Evolutionary conservation across 306 rosid species (phyloP), one percentile per base, ranked within the genome.

Genomic region (Prunus campanulata): DNA sequence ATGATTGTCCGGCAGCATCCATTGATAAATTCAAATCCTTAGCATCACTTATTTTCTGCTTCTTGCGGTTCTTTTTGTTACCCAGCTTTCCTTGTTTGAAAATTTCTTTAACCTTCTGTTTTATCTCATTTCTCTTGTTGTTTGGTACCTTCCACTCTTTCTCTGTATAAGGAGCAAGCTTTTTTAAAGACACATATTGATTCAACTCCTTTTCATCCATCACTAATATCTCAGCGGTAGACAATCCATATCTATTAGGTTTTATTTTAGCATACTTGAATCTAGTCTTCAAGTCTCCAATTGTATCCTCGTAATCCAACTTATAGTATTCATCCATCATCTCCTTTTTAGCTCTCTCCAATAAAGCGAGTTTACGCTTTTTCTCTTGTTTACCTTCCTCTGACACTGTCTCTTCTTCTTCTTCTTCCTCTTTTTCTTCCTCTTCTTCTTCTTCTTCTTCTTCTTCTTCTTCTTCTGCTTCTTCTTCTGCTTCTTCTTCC

Each of bases 281-380:
- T 82, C 99, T 82, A 10, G 99, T 91, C 84, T 90, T 95, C 85
- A 95, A 71, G 78, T 95, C 99, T 54, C 92, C 97, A 74, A 95
- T 84, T 39, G 96, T 83, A 82, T 87, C 97, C 85, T 95, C 99
- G 8, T 89, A 92, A 80, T 95, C 97, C 78, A 95, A 76, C 55
- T 89, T 88, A 82, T 90, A 91, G 77, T 90, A 95, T 79, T 95
- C 99, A 60, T 95, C 97, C 96, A 95, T 83, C 97, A 90, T 86
- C 61, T 86, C 89, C 70, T 84, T 84, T 74, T 90, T 90, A 60
- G 97, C 97, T 87, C 85, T 95, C 86, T 87, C 90, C 88, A 92
- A 83, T 66, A 92, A 83, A 71, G 97, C 96, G 20, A 82, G 47
- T 73, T 93, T 95, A 48, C 84, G 88, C 82, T 88, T 92, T 86